Evolutionary conservation across 2,329 filamentous ascomycete species (phyloP), one percentile per base, ranked within the genome.

Genomic region (Acrocalymma vagum): DNA sequence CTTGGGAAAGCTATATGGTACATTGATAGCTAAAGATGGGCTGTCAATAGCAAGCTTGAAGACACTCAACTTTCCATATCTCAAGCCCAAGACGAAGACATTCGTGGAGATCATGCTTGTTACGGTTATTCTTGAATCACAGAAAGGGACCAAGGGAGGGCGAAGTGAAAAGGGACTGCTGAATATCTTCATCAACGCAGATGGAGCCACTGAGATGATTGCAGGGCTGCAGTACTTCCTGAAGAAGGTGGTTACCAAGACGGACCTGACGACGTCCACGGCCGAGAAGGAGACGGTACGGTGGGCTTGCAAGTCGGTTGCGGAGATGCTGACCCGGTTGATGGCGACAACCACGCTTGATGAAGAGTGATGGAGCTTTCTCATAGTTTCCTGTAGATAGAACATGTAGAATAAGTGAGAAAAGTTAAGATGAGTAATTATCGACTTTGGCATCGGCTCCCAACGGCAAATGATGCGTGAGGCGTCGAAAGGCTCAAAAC

Each of bases 61-160:
- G 70, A 84, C 84, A 11, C 79, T 97, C 29, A 91, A 94, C 51
- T 82, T 96, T 37, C 81, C 84, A 1, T 89, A 88, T 53, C 70
- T 96, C 34, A 88, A 90, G 62, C 74, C 82, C 6, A 91, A 87
- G 71, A 90, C 89, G 0, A 84, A 81, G 41, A 82, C 82, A 16
- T 94, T 97, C 62, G 78, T 92, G 29, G 90, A 96, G 67, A 75
- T 94, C 6, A 72, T 96, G 53, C 76, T 97, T 11, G 84, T 94
- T 32, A 87, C 84, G 2, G 70, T 91, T 9, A 81, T 97, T 21
- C 78, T 89, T 29, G 81, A 86, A 54, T 83, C 84, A 11, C 80
- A 84, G 48, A 78, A 78, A 39, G 69, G 72, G 44, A 62, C 67
- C 20, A 73, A 77, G 38, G 72, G 63, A 4, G 63, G 67, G 2